Evolutionary conservation across 768 basidiomycete genomes (phyloP).

Genomic region (Hygrocybe coccinea): DNA sequence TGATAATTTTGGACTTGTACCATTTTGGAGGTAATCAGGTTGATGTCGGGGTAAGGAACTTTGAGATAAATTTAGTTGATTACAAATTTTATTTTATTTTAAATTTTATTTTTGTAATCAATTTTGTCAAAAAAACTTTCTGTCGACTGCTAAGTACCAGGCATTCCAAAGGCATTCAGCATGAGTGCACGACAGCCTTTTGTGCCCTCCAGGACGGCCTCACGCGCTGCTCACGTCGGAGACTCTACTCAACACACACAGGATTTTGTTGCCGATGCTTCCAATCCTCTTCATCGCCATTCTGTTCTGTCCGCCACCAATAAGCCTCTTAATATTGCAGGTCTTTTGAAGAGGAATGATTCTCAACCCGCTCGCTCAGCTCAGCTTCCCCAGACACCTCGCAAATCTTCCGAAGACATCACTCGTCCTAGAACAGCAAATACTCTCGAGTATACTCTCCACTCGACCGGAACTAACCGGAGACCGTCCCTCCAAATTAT

Average conservation of each 20-base stretch:
- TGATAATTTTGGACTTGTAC: background rate
- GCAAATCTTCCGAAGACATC: background rate
- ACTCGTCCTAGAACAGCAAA: background rate
- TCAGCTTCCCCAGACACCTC: background rate
- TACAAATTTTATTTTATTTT: too few species aligned
- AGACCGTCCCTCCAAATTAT: background rate
- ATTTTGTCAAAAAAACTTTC: too few species aligned
- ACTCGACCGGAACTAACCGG: background rate
- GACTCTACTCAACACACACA: background rate
- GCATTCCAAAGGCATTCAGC: background rate
- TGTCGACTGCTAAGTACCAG: too few species aligned
- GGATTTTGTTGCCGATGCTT: slow-evolving; percentile 5
- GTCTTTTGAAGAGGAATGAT: background rate
- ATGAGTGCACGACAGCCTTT: slow-evolving; percentile 11
- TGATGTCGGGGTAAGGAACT: too few species aligned
- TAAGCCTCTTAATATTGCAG: background rate
- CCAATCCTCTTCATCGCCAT: slow-evolving; percentile 9
- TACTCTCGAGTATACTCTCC: background rate
- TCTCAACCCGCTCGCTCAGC: background rate
- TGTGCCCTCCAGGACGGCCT: slow-evolving; percentile 8
- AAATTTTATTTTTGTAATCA: too few species aligned
- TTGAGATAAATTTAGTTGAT: too few species aligned
- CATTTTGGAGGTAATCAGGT: background rate
- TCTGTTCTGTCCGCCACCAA: background rate
- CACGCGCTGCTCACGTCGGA: slow-evolving; percentile 1